Percentiles rank a stretch among this genome's conserved stretches.
Conservation (phyloP, 2,329 filamentous ascomycete species). For the Domatiomyces catenatus region DNA sequence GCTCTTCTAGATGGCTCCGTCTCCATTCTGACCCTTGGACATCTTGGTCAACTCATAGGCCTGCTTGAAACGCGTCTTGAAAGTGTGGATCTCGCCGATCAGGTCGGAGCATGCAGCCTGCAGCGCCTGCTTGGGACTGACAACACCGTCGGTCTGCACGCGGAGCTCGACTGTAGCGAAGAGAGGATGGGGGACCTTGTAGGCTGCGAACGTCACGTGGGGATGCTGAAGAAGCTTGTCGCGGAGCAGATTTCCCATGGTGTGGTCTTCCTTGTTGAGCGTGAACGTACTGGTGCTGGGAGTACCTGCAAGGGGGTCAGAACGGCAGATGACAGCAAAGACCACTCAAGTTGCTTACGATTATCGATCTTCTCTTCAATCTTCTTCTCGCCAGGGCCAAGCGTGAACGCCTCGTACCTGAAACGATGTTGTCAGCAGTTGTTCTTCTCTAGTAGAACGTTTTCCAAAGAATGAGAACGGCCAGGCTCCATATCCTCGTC, state of each 20-base stretch:
- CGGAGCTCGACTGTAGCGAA: slow-evolving; percentile 52
- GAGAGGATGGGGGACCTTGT: slow-evolving; percentile 41
- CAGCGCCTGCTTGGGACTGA: slow-evolving; percentile 80
- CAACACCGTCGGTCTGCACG: slow-evolving; percentile 76
- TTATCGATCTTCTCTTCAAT: slow-evolving; percentile 78
- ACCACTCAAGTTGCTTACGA: slow-evolving; percentile 42
- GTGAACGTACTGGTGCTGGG: slow-evolving; percentile 92
- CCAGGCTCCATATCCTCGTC: not conserved
- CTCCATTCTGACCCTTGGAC: slow-evolving; percentile 13
- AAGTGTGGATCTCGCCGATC: slow-evolving; percentile 61
- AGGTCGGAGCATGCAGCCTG: slow-evolving; percentile 66
- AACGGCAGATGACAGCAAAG: not conserved
- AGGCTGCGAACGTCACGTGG: slow-evolving; percentile 78
- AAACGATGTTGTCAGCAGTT: slow-evolving; percentile 14
- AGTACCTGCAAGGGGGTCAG: slow-evolving; percentile 45
- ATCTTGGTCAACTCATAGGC: slow-evolving; percentile 84
- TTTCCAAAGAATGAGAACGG: not conserved
- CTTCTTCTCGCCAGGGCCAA: slow-evolving; percentile 81
- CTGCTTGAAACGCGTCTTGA: slow-evolving; percentile 80
- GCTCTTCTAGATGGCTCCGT: not conserved
- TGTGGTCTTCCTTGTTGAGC: slow-evolving; percentile 94
- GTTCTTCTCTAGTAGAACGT: not conserved
- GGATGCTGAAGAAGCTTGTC: slow-evolving; percentile 71
- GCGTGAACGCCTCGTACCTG: slow-evolving; percentile 88
- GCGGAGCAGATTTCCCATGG: slow-evolving; percentile 75